Evolutionary conservation across 257 asterid species (phyloP).

Genomic region (Solanum sejunctum): DNA sequence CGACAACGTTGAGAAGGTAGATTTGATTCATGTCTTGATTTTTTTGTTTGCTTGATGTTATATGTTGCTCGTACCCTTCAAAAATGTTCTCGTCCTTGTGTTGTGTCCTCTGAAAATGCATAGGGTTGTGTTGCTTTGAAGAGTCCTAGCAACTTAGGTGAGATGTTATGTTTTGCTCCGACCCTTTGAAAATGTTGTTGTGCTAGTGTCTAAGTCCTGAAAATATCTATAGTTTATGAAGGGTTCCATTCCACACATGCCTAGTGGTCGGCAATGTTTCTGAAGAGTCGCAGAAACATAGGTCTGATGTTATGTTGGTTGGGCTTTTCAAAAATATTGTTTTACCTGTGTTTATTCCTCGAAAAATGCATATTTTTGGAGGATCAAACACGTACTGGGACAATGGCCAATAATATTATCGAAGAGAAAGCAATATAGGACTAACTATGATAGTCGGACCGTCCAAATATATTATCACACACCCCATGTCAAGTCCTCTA

Average conservation of each 20-base stretch:
- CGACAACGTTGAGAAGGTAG: slow-evolving; percentile 60
- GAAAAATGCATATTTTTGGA: neutral
- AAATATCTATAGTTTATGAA: no score
- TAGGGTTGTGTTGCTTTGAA: neutral
- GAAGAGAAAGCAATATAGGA: neutral
- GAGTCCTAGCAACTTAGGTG: no score
- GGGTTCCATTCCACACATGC: neutral
- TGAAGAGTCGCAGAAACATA: neutral
- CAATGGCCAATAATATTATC: neutral
- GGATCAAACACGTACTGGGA: neutral
- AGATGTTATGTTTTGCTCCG: no score
- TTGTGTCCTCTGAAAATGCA: neutral
- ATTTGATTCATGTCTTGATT: neutral
- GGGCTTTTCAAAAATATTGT: neutral
- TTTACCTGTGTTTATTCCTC: neutral
- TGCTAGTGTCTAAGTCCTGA: no score
- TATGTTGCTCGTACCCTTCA: neutral
- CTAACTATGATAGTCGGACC: neutral
- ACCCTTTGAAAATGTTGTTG: no score
- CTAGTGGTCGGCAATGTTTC: neutral
- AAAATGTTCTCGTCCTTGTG: rapidly evolving
- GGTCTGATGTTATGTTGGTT: neutral
- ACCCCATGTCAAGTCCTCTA: neutral
- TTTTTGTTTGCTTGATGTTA: neutral
- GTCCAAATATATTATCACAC: neutral